These are phyloP conservation scores for Metschnikowia orientalis DNA, from an alignment of 805 yeast genomes.

Conservation along the genomic window DNA sequence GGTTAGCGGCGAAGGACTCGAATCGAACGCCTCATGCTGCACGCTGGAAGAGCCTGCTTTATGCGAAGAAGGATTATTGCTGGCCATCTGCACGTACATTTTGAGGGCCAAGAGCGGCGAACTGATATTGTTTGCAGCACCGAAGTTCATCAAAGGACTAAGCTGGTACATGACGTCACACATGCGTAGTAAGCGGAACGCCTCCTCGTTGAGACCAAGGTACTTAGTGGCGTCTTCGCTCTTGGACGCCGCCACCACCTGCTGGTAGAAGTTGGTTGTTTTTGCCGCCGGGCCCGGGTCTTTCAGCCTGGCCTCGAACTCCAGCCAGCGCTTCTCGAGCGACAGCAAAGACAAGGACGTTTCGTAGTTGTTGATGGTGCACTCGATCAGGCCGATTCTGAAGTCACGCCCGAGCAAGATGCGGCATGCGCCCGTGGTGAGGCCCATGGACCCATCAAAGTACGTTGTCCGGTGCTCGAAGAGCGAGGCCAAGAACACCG, in stretches of 20 bases:
- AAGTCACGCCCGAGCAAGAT: constrained; percentile 59
- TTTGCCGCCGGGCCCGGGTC: no score
- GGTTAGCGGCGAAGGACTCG: constrained; percentile 12
- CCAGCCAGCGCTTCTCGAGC: constrained; percentile 27
- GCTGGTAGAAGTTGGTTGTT: constrained; percentile 5
- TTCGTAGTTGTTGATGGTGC: constrained; percentile 35
- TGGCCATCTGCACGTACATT: constrained; percentile 27
- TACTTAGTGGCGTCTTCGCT: constrained; percentile 48
- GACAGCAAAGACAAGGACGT: constrained; percentile 23
- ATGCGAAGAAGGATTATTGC: constrained; percentile 8
- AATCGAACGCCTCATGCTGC: neutral
- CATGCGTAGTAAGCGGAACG: constrained; percentile 68
- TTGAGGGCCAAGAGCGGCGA: constrained; percentile 58
- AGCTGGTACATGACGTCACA: constrained; percentile 75
- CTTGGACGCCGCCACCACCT: constrained; percentile 8
- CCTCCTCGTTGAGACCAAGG: constrained; percentile 60
- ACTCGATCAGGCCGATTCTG: constrained; percentile 69
- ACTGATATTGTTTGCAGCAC: constrained; percentile 42
- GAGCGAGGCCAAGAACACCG: constrained; percentile 31
- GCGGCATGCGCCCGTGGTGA: constrained; percentile 56
- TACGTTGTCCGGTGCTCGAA: constrained; percentile 38
- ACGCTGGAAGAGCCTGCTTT: neutral
- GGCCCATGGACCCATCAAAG: constrained; percentile 66
- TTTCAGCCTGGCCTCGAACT: constrained; percentile 11
- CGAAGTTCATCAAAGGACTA: constrained; percentile 57